Evolutionary conservation across 2,329 filamentous ascomycete species (phyloP).

Genomic region (Aspergillus caelatus): DNA sequence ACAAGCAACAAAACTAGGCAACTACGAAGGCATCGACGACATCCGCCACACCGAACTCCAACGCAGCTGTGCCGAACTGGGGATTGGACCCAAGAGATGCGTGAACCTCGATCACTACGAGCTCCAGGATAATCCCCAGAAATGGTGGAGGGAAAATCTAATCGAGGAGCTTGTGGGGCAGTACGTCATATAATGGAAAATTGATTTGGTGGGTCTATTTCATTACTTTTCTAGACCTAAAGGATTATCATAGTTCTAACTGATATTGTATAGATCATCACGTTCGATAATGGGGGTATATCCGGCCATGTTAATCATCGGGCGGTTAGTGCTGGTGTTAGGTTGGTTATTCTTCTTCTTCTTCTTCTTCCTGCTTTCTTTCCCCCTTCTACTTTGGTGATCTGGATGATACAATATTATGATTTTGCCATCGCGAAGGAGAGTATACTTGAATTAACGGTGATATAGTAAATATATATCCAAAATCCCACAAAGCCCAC

Average conservation of each 20-base stretch:
- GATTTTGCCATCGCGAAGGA: no score
- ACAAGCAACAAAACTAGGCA: background rate
- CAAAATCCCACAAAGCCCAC: slow-evolving; percentile 36
- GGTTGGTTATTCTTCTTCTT: slow-evolving; percentile 28
- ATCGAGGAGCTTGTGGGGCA: slow-evolving; percentile 37
- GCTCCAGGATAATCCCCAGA: slow-evolving; percentile 42
- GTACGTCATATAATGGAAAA: slow-evolving; percentile 41
- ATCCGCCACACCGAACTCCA: slow-evolving; percentile 24
- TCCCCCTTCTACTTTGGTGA: background rate
- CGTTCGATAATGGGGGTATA: slow-evolving; percentile 45
- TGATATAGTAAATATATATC: slow-evolving; percentile 19
- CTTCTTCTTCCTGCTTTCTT: no score
- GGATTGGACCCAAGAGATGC: slow-evolving; percentile 35
- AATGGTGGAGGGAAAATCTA: slow-evolving; percentile 42
- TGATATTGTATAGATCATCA: slow-evolving; percentile 35
- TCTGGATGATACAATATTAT: no score
- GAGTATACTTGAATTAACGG: background rate
- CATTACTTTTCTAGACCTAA: background rate
- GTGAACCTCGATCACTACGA: slow-evolving; percentile 39
- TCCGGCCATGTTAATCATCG: slow-evolving; percentile 47
- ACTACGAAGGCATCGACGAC: slow-evolving; percentile 28
- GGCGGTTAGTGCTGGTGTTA: slow-evolving; percentile 43
- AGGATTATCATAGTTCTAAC: background rate
- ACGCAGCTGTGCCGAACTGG: slow-evolving; percentile 25
- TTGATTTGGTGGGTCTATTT: slow-evolving; percentile 35